Evolutionary conservation across 176 grass and related monocot species (phyloP), one percentile per base, ranked within the genome.

Genomic region (Zea luxurians): DNA sequence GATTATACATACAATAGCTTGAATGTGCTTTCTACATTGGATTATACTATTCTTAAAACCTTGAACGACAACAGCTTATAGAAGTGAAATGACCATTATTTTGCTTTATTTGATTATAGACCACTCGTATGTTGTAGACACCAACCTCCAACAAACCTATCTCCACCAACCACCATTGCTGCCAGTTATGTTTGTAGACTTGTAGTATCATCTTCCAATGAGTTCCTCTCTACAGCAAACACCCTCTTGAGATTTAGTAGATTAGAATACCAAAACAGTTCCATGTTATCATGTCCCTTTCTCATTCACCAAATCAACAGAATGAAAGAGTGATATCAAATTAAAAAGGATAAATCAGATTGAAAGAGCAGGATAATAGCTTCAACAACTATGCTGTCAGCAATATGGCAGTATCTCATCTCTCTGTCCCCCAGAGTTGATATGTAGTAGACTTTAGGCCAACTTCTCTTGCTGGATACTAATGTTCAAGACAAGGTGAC

Each of bases 151-250:
- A n/a, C n/a, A n/a, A n/a, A n/a, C n/a, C n/a, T n/a, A n/a, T n/a
- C n/a, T n/a, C n/a, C n/a, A n/a, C n/a, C n/a, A n/a, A n/a, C n/a
- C n/a, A n/a, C n/a, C n/a, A n/a, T n/a, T n/a, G n/a, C n/a, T n/a
- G n/a, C n/a, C n/a, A 60, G n/a, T 42, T 61, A 58, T 44, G 16
- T 48, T 73, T 77, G 37, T 0, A 53, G 49, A 53, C 49, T 52
- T n/a, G 17, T 41, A 79, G 15, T 37, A 79, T 20, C 13, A 65
- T 78, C 36, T 34, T 48, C 40, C 4, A 78, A 4, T 10, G 37
- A 78, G 20, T 17, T 57, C 27, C 17, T 67, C 40, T 67, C 16
- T 45, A 41, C 41, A 45, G 65, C 42, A 68, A 68, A 68, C 42
- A 46, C 41, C 10, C 16, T 66, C 64, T 11, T 20, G 64, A 47